Evolutionary conservation across 345 rosid species (phyloP).

Genomic region (Raphanus raphanistrum): DNA sequence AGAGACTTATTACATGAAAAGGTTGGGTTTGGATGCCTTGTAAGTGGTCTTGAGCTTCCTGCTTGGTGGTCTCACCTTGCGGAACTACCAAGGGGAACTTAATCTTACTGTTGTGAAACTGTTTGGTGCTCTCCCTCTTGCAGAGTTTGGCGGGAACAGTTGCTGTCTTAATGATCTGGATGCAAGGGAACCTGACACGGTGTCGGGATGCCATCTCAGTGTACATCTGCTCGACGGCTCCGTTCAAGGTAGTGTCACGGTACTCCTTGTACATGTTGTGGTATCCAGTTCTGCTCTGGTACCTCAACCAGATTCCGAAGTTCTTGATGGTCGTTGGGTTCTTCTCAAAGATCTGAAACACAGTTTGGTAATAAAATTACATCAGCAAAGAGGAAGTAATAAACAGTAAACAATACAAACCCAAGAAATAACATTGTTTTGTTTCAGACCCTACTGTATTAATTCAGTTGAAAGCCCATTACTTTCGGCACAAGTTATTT

Average conservation of each 20-base stretch:
- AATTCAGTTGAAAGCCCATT: neutral
- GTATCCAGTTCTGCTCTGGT: slow-evolving; percentile 65
- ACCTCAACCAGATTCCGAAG: slow-evolving; percentile 65
- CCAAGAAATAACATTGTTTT: neutral
- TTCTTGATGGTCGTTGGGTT: slow-evolving; percentile 62
- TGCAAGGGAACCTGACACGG: slow-evolving; percentile 66
- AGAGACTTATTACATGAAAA: slow-evolving; percentile 50
- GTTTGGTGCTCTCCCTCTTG: slow-evolving; percentile 71
- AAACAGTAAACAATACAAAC: neutral
- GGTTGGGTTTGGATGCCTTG: slow-evolving; percentile 74
- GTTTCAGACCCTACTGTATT: too few species aligned
- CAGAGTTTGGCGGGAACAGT: slow-evolving; percentile 61
- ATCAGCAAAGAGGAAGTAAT: too few species aligned
- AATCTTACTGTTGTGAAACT: slow-evolving; percentile 66
- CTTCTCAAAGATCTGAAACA: slow-evolving; percentile 59
- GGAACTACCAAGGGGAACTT: slow-evolving; percentile 66
- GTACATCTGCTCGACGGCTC: slow-evolving; percentile 71
- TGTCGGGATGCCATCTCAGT: slow-evolving; percentile 74
- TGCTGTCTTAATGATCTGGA: slow-evolving; percentile 68
- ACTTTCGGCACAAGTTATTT: neutral
- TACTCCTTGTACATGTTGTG: slow-evolving; percentile 75
- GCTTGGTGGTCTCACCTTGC: slow-evolving; percentile 65
- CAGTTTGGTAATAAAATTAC: neutral
- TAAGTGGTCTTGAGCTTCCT: slow-evolving; percentile 74
- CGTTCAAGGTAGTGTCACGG: slow-evolving; percentile 63